Evolutionary conservation across 2,329 filamentous ascomycete genomes (phyloP), one percentile per base, ranked within the genome.

Genomic region (Sporothrix brunneoviolacea): DNA sequence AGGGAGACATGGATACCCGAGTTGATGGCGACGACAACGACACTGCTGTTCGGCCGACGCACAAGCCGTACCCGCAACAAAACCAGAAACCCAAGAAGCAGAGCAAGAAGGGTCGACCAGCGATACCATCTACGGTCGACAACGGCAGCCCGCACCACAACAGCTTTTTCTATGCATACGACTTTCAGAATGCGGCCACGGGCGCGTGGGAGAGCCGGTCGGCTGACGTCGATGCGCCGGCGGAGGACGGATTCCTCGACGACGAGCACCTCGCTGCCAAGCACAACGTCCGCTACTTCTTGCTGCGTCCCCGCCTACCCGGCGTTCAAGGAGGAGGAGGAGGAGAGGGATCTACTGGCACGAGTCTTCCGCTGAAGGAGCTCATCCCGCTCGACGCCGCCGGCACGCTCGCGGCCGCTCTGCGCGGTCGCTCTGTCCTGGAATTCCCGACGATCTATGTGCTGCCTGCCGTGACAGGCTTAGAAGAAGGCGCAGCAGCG

Each of bases 361-460:
- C n/a, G n/a, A n/a, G n/a, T n/a, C n/a, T n/a, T n/a, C 46, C 46
- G 15, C 33, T 46, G 18, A 64, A 59, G 24, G 52, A 57, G 18
- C 58, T 90, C 3, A 77, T 80, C 21, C 82, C 82, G 0, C 58
- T 89, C 2, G 57, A 68, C 0, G 58, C 74, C 0, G 59, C 61
- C 0, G 66, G 69, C 8, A 74, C 71, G 2, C 66, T 90, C 4
- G 68, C 69, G 1, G 66, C 72, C 1, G 70, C 70, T 7, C 72
- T 91, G 1, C 64, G 64, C n/a, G 72, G 74, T 8, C 76, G 75
- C 28, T 75, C 73, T 0, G 72, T 91, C 0, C 67, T 88, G 7
- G 86, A 90, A 59, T 90, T 83, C 54, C 86, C 86, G 1, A 88
- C 84, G 0, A 72, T 90, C 12, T 82, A 84, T 60, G 74, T 78